Evolutionary conservation across 2,329 filamentous ascomycete species (phyloP), one percentile per base, ranked within the genome.

Genomic region (Phialophora macrospora): DNA sequence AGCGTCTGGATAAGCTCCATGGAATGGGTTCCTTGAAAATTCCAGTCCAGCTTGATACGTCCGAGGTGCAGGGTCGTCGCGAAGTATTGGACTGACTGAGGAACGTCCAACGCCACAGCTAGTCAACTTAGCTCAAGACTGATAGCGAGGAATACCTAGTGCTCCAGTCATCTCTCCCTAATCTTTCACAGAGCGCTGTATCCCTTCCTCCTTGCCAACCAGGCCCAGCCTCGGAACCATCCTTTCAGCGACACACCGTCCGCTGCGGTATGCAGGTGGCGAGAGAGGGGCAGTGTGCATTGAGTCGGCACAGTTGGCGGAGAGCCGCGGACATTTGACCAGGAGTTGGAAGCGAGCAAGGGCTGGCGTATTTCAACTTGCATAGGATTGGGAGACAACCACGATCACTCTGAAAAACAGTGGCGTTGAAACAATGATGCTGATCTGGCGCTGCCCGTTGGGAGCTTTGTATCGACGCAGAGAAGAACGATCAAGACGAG

Each of bases 391-490:
- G 14, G 38, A 63, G 22, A 68, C 51, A 20, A 58, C 65, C 4
- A 63, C 52, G n/a, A 68, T 26, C 20, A 63, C 60, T 3, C 60
- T 34, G 34, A 65, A 67, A 28, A 68, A 48, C 8, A 69, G 38
- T 2, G 65, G 68, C 2, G 56, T 61, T 11, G 62, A 64, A 6
- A 68, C 63, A 26, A 69, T 69, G 28, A 63, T 60, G 22, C 68
- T 49, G 20, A 69, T 65, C 30, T 65, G 65, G 30, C 68, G 65
- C 64, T 69, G 67, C 51, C 68, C 65, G n/a, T 67, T 66, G 11
- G 67, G 60, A 4, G 26, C 63, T 17, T 22, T 65, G 51, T 69
- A 68, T 28, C 44, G 62, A 14, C 63, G 62, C 17, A 69, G 46
- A 28, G 68, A 38, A 60, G 61, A 22, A 65, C 59, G 41, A 60